Percentiles rank a stretch among this genome's conserved stretches.
phyloP scores from a whole-genome alignment of 371 early-diverging fungal species.

The Conidiobolus coronatus region DNA sequence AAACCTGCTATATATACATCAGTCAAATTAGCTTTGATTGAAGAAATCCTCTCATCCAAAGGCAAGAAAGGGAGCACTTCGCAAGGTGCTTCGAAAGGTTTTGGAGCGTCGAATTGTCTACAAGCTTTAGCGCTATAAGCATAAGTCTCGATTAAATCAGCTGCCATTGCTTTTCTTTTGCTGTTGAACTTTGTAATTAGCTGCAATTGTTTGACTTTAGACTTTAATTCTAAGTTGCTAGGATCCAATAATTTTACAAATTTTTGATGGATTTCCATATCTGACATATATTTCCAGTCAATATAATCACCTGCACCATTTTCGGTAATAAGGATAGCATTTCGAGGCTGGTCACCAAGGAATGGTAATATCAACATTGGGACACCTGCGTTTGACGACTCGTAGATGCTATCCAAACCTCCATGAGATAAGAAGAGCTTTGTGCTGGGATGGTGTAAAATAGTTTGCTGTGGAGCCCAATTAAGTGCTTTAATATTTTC shows the following conservation, averaged over 20 bases:
- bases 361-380: conserved; percentile 1
- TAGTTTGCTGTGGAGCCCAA: background rate
- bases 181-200: background rate
- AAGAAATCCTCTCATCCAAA: background rate
- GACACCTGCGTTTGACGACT: background rate
- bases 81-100: background rate
- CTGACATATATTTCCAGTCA: background rate
- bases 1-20: background rate
- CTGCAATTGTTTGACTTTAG: background rate
- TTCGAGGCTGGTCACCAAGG: conserved; percentile 3
- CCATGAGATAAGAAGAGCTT: conserved; percentile 5
- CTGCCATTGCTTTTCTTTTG: background rate
- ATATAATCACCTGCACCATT: background rate
- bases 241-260: background rate
- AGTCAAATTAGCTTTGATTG: background rate
- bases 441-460: conserved; percentile 3
- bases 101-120: background rate
- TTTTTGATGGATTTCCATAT: background rate
- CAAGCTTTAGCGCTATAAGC: background rate
- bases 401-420: conserved; percentile 2
- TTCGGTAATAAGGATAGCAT: background rate
- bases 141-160: background rate
- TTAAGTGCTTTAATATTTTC: background rate
- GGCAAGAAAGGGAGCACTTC: background rate
- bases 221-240: background rate